These are phyloP conservation scores for Hemisphaericaspora xylanilytica DNA, from an alignment of 1,139 yeast species.

Conservation along the genomic window DNA sequence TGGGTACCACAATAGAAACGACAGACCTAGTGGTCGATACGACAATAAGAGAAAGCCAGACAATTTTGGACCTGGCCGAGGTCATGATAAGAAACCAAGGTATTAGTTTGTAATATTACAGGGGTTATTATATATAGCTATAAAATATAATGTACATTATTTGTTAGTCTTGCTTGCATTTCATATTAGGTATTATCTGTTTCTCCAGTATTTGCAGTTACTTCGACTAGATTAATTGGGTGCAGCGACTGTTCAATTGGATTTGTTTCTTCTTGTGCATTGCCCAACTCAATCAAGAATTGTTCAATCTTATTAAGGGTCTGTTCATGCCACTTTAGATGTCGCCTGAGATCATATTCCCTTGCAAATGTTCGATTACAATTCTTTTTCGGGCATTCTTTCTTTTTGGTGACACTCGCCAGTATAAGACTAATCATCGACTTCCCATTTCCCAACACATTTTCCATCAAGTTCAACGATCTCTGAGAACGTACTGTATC, in stretches of 20 bases:
- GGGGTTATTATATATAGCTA: background rate
- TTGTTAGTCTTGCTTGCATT: no score
- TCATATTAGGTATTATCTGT: no score
- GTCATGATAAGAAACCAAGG: conserved; percentile 34
- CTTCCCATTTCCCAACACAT: conserved; percentile 21
- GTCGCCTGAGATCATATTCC: conserved; percentile 50
- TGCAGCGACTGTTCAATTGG: conserved; percentile 1
- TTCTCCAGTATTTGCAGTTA: conserved; percentile 5
- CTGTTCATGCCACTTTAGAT: conserved; percentile 53
- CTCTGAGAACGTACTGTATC: conserved; percentile 22
- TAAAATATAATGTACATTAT: background rate
- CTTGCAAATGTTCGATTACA: conserved; percentile 50
- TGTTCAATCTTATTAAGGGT: conserved; percentile 32
- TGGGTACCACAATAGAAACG: conserved; percentile 5
- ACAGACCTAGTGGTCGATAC: conserved; percentile 10
- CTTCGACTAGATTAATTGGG: background rate
- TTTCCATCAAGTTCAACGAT: conserved; percentile 27
- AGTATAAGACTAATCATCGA: conserved; percentile 35
- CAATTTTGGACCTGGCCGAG: conserved; percentile 24
- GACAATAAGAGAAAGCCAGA: conserved; percentile 25
- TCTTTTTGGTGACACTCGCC: conserved; percentile 31
- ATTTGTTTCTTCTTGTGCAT: conserved; percentile 8
- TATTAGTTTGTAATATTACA: conserved; percentile 13
- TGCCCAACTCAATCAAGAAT: conserved; percentile 30
- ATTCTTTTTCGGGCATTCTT: conserved; percentile 45